Evolutionary conservation across 2,329 filamentous ascomycete genomes (phyloP), one percentile per base, ranked within the genome.

Genomic region (Sporothrix sp.): DNA sequence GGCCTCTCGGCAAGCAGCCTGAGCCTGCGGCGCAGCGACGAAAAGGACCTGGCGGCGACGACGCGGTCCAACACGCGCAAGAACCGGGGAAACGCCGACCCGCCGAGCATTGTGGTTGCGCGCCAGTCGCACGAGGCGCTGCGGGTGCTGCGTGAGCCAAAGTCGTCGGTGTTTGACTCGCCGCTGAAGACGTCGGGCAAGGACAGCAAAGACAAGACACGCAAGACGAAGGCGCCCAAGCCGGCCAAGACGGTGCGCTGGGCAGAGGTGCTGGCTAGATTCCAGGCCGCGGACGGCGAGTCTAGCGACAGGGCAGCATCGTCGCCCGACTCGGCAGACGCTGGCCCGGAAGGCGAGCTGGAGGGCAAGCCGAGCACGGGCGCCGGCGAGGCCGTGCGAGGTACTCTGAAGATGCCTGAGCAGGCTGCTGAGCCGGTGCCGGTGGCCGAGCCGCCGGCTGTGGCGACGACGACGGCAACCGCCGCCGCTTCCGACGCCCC

Each of bases 41-140:
- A 71, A 37, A 70, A 69, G 57, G 67, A 72, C 40, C 56, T 72
- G 8, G 68, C 68, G 0, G 61, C 65, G 2, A 52, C 71, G 37
- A 73, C 71, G 1, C 59, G 66, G 3, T 60, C 64, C 46, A 74
- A 74, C 53, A 74, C 71, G 1, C 62, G 68, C 25, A 70, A 69
- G 55, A 74, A 74, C 53, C 72, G 71, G 59, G 66, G 58, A 3
- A 61, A 57, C 16, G 63, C 70, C 1, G 50, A 68, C 5, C 59
- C 57, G 7, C 66, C 68, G 0, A 54, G 57, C 14, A 47, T 61
- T 1, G 58, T 66, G 0, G 56, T 68, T 1, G 60, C 61, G 1
- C 56, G 57, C 18, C 59, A 63, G 42, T 56, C 58, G 3, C 58
- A 63, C 45, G 62, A 64, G 21, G 57, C 59, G 8, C 37, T 38